Evolutionary conservation across 1,284 basidiomycete genomes (phyloP).

Genomic region (Boletus sp.): DNA sequence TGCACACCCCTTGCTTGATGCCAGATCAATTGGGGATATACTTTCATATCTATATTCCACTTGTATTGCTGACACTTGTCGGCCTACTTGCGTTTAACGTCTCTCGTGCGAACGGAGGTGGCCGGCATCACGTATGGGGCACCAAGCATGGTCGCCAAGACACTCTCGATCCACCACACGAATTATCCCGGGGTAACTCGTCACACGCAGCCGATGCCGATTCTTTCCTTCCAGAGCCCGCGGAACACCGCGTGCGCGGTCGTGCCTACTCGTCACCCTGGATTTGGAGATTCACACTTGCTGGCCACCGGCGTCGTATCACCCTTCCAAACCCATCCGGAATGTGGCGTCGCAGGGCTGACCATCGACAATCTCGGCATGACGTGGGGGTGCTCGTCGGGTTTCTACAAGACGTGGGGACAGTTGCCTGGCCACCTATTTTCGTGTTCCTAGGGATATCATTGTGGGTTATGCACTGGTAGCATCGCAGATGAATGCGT

Average conservation of each 20-base stretch:
- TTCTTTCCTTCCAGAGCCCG: constrained; percentile 19
- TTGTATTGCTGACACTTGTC: constrained; percentile 41
- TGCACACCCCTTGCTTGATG: constrained; percentile 59
- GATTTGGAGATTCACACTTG: constrained; percentile 28
- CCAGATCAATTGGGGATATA: constrained; percentile 68
- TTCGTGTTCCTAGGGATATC: constrained; percentile 23
- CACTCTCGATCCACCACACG: constrained; percentile 11
- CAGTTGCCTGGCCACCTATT: constrained; percentile 38
- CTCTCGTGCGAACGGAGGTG: constrained; percentile 15
- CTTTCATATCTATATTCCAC: constrained; percentile 51
- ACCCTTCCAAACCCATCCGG: constrained; percentile 22
- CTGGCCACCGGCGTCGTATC: constrained; percentile 30
- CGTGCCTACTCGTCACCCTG: constrained; percentile 18
- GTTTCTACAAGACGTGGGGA: constrained; percentile 31
- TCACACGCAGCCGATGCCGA: constrained; percentile 7
- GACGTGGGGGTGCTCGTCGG: constrained; percentile 32
- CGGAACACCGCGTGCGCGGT: constrained; percentile 8
- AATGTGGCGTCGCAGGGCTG: constrained; percentile 3
- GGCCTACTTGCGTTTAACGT: constrained; percentile 37
- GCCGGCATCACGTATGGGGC: constrained; percentile 5
- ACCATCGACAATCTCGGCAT: constrained; percentile 11
- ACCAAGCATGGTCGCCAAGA: constrained; percentile 9
- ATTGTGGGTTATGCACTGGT: constrained; percentile 30
- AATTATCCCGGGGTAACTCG: constrained; percentile 7
- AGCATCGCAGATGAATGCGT: neutral